Conservation (phyloP, 257 asterid genomes). For the Solanum sparsipilum region DNA sequence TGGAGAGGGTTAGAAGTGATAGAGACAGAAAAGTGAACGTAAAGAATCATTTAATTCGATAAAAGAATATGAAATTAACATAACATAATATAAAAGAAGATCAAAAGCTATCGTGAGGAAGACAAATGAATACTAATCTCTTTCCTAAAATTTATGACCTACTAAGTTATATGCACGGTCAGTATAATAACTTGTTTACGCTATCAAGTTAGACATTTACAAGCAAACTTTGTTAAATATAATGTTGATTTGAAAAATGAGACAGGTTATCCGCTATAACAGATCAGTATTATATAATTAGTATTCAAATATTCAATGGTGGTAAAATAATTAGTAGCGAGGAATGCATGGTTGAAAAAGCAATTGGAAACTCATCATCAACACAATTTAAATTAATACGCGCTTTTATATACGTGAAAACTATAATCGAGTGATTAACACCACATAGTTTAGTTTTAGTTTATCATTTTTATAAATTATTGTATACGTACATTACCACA, state of each 20-base stretch:
- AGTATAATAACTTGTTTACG: background rate
- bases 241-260: background rate
- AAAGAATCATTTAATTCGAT: background rate
- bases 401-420: background rate
- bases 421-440: background rate
- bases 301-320: background rate
- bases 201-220: background rate
- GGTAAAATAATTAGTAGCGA: background rate
- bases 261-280: background rate
- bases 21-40: background rate
- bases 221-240: background rate
- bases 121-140: background rate
- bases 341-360: background rate
- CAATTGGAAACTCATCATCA: background rate
- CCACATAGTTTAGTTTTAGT: background rate
- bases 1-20: background rate
- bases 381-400: background rate
- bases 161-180: background rate
- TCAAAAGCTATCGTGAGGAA: background rate
- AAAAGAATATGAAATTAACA: background rate
- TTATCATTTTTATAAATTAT: background rate
- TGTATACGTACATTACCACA: background rate
- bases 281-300: background rate
- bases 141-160: background rate
- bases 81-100: background rate